A percentile compares a stretch with the other conserved stretches of the same genome.
These are phyloP conservation scores for Tolypocladium pustulatum DNA, from an alignment of 2,329 filamentous ascomycete species.

Conservation along the genomic window DNA sequence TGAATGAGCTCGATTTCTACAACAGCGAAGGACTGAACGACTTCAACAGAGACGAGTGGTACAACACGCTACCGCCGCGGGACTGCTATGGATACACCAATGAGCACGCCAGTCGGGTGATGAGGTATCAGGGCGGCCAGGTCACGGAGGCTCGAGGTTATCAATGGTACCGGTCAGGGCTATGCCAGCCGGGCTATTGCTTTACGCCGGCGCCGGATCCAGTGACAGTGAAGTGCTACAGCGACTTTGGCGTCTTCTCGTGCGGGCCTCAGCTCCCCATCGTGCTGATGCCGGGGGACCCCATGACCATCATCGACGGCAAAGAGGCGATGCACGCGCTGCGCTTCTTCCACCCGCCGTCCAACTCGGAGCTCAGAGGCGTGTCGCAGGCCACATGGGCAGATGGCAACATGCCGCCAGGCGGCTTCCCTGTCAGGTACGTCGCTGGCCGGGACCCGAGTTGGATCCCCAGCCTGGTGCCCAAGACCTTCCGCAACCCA, in stretches of 20 bases:
- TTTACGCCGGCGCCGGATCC: constrained; percentile 1
- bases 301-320: constrained; percentile 1
- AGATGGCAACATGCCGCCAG: constrained; percentile 7
- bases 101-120: constrained; percentile 21
- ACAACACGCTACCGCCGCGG: constrained; percentile 21
- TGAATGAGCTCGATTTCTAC: constrained; percentile 22
- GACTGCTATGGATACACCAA: constrained; percentile 9
- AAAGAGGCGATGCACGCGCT: constrained; percentile 15
- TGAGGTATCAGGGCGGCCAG: constrained; percentile 22
- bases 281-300: constrained; percentile 15
- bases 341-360: constrained; percentile 14
- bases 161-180: not conserved
- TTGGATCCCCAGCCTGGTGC: constrained; percentile 29
- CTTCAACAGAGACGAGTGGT: constrained; percentile 10
- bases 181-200: not conserved
- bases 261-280: constrained; percentile 26
- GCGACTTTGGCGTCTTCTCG: constrained; percentile 20
- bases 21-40: constrained; percentile 4
- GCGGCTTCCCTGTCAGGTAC: constrained; percentile 11
- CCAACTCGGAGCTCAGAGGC: constrained; percentile 5
- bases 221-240: constrained; percentile 8
- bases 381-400: constrained; percentile 17
- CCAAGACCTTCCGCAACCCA: constrained; percentile 16
- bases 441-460: constrained; percentile 19
- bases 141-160: constrained; percentile 11